Evolutionary conservation across 2,329 filamentous ascomycete genomes (phyloP), one percentile per base, ranked within the genome.

Genomic region (Alternaria longipes): DNA sequence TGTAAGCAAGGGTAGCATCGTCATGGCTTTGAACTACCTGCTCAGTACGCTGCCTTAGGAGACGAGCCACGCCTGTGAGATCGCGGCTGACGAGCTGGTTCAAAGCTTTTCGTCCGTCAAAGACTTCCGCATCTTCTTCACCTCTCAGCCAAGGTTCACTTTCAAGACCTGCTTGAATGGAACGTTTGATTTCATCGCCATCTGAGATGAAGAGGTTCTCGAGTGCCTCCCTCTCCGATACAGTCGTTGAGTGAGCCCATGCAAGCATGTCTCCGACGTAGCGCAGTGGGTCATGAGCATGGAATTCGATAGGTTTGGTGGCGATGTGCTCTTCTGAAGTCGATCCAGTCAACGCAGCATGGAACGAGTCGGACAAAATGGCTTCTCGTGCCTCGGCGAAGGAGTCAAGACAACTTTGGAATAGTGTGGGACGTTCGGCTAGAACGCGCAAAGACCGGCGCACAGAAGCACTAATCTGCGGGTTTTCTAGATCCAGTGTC

Each of bases 231-330:
- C 92, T 87, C 78, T 99, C 95, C 32, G 94, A 96, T 1, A 99
- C 95, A 0, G 94, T 90, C 3, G 94, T 91, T 0, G 95, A 97
- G 77, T 99, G 95, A 6, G 91, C 89, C 95, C 95, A 99, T 5
- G 95, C 95, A 14, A 99, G 85, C 94, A 99, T 99, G 75, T 99
- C 95, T 54, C 95, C 93, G 3, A 96, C 89, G 77, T 98, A 98
- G 20, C 95, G 89, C 26, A 98, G 81, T 1, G 93, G 90, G 73
- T 99, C 95, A 75, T 98, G 94, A 1, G 95, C 94, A 11, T 90
- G 91, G 70, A 98, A 87, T 75, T 99, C 94, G 65, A 99, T 99
- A 0, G 95, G 94, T 74, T 98, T 97, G 3, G 86, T 76, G 18
- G 73, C 70, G 41, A 77, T 85, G 24, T 82, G 81, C 63, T 91